Evolutionary conservation across 495 filamentous ascomycete species (phyloP).

Genomic region (Aspergillus bridgeri): DNA sequence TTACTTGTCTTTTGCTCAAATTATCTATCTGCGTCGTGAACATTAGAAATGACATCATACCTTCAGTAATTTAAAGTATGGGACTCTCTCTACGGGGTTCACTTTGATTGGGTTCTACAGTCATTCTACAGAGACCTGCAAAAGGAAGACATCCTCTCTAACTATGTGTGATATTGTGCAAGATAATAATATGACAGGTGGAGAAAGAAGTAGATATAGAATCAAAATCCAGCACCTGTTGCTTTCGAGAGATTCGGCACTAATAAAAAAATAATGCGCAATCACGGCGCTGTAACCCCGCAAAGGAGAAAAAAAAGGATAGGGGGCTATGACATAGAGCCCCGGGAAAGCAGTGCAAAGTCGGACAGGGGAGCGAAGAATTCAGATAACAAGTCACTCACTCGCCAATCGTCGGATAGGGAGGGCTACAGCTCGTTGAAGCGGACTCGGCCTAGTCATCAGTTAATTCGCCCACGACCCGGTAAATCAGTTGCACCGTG

Average conservation of each 20-base stretch:
- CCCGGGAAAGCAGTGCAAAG: not conserved
- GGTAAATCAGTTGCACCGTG: slow-evolving; percentile 9
- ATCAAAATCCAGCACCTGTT: not conserved
- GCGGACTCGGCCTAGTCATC: too few relatives aligned
- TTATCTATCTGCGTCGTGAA: not conserved
- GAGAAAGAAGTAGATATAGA: not conserved
- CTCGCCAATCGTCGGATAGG: not conserved
- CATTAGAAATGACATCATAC: not conserved
- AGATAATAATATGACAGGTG: not conserved
- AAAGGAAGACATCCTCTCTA: not conserved
- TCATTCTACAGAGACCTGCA: not conserved
- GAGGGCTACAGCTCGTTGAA: too few relatives aligned
- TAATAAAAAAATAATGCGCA: not conserved
- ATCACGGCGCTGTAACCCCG: not conserved
- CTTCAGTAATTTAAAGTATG: too few relatives aligned
- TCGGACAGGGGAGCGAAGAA: not conserved
- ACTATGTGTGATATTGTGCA: not conserved
- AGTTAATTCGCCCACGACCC: slow-evolving; percentile 6
- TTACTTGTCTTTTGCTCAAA: not conserved
- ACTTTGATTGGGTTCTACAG: too few relatives aligned
- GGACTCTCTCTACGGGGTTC: too few relatives aligned
- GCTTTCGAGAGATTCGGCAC: not conserved
- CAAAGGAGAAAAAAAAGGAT: not conserved
- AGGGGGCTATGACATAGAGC: not conserved
- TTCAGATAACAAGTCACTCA: slow-evolving; percentile 3